Evolutionary conservation across 768 basidiomycete species (phyloP), one percentile per base, ranked within the genome.

Genomic region (Mycena floridula): DNA sequence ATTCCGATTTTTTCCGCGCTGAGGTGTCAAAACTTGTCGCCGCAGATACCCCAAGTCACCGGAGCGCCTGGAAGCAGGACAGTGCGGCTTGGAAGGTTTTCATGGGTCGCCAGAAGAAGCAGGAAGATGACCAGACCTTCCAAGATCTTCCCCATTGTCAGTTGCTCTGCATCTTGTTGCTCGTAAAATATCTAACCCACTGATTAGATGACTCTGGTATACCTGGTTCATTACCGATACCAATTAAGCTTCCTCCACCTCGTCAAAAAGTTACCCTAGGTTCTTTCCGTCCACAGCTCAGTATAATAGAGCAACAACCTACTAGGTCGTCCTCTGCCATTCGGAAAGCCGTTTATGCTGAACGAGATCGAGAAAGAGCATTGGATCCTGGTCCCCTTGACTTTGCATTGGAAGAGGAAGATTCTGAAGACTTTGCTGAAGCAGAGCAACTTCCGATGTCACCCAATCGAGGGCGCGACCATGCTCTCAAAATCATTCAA

Each of bases 331-430:
- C 81, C 2, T 57, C 71, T 28, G 70, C 75, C 1, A 52, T 80
- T 24, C 82, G 82, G 21, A 81, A 66, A 51, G 77, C 78, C 9
- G 67, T 73, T 4, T 87, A 87, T 57, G 80, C 81, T 3, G 79
- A 79, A 54, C 82, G 85, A 23, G 85, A 88, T 59, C 76, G 75
- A 32, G 62, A 62, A 43, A 77, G 82, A 25, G 66, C 72, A 1
- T 68, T 82, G 52, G 86, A 89, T 56, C 85, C 85, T 1, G 87
- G 86, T 6, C 66, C 77, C 12, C 68, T 85, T 25, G 83, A 84
- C 47, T 82, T 85, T 53, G 60, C 68, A 15, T 54, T 60, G 12
- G 75, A 73, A 13, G 75, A 68, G 2, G 76, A 73, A 20, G 79
- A 74, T 13, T n/a, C n/a, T n/a, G 75, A 72, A 5, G 74, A 67